These are phyloP conservation scores for Pueraria montana DNA, from an alignment of 306 rosid species.

Conservation along the genomic window DNA sequence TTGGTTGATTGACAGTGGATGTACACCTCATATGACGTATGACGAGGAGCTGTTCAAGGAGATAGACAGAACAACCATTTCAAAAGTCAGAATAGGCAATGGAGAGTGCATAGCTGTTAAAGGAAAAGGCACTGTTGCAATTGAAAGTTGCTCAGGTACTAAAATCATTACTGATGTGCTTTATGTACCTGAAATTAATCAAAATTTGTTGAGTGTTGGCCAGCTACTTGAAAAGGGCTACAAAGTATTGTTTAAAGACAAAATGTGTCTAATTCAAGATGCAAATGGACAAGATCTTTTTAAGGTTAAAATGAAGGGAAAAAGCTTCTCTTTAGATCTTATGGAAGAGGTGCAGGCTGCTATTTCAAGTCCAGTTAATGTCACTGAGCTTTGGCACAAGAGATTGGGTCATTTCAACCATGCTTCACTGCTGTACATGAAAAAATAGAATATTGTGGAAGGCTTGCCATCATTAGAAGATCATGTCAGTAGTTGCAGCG, in stretches of 20 bases:
- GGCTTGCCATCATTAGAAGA: neutral
- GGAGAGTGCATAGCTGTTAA: neutral
- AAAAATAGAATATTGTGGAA: neutral
- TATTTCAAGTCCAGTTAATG: neutral
- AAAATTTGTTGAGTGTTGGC: conserved; percentile 27
- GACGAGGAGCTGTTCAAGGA: neutral
- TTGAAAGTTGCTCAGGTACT: too few relatives aligned
- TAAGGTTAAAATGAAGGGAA: conserved; percentile 2
- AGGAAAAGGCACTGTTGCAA: too few relatives aligned
- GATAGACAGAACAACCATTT: neutral
- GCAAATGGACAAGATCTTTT: neutral
- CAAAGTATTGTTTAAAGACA: neutral
- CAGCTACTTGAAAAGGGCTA: too few relatives aligned
- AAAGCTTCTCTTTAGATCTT: neutral
- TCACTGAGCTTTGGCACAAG: neutral
- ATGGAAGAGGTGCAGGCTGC: neutral
- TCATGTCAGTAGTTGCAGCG: neutral
- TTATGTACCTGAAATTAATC: neutral
- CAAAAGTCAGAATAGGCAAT: neutral
- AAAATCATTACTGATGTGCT: neutral
- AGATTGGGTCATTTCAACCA: neutral
- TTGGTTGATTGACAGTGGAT: too few relatives aligned
- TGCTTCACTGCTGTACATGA: neutral
- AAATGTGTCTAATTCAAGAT: neutral
- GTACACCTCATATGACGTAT: too few relatives aligned